These are phyloP conservation scores for Pestalotiopsis sp. DNA, from an alignment of 2,329 filamentous ascomycete genomes.

Conservation along the genomic window DNA sequence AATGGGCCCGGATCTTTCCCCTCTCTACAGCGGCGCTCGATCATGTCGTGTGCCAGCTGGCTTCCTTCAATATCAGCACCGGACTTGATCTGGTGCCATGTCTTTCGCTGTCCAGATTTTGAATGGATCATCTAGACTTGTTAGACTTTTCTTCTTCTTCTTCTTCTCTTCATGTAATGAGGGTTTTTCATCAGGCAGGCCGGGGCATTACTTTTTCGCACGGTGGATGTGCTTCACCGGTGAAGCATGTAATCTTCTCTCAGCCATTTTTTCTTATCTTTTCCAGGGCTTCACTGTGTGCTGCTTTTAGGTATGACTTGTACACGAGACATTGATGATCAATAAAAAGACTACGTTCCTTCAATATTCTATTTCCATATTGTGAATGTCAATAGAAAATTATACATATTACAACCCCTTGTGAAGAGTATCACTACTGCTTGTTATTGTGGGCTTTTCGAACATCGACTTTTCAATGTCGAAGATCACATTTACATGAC, in stretches of 20 bases:
- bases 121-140: too few species aligned
- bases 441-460: too few species aligned
- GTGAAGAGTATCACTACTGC: accelerated
- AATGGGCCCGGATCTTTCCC: background rate
- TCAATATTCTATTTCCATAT: too few species aligned
- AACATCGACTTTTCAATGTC: too few species aligned
- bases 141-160: background rate
- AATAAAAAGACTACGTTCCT: background rate
- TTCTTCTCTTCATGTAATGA: background rate
- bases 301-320: background rate
- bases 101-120: too few species aligned
- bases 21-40: background rate
- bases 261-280: background rate
- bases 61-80: too few species aligned
- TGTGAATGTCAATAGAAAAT: too few species aligned
- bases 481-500: too few species aligned
- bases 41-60: too few species aligned
- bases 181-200: background rate
- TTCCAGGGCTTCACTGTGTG: background rate
- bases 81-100: too few species aligned
- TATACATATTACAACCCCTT: too few species aligned
- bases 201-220: background rate
- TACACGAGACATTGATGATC: background rate
- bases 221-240: background rate
- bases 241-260: background rate